phyloP scores from a whole-genome alignment of 148 eudicot genomes.

The Heliamphora exappendiculata region DNA sequence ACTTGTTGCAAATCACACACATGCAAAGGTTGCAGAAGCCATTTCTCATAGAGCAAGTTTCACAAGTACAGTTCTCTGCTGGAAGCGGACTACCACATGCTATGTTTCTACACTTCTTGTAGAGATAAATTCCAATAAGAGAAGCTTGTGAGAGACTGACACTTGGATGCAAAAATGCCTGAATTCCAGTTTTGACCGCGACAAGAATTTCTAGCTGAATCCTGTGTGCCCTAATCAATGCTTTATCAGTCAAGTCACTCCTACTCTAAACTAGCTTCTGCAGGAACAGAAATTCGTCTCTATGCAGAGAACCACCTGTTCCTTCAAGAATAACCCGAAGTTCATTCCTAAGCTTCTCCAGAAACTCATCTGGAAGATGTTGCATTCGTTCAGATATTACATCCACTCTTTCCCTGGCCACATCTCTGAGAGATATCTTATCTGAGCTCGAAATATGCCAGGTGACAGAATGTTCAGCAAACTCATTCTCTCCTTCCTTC shows the following conservation, averaged over 20 bases:
- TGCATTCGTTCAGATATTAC: conserved; percentile 46
- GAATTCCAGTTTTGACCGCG: conserved; percentile 58
- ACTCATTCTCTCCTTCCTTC: conserved; percentile 65
- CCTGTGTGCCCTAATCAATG: conserved; percentile 40
- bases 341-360: conserved; percentile 44
- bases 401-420: conserved; percentile 50
- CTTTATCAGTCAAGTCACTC: conserved; percentile 43
- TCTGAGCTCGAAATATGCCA: conserved; percentile 62
- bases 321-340: conserved; percentile 59
- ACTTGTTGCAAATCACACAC: conserved; percentile 70
- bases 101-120: conserved; percentile 62
- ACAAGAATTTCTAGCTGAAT: conserved; percentile 58
- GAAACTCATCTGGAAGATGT: conserved; percentile 47
- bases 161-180: conserved; percentile 67
- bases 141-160: conserved; percentile 58
- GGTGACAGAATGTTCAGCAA: conserved; percentile 74
- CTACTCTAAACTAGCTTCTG: conserved; percentile 52
- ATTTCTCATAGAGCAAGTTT: conserved; percentile 47
- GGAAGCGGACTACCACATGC: conserved; percentile 62
- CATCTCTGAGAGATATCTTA: conserved; percentile 57
- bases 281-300: conserved; percentile 48
- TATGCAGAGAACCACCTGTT: conserved; percentile 49
- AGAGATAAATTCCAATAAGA: conserved; percentile 53
- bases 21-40: conserved; percentile 73
- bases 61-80: conserved; percentile 57